Conservation (phyloP, 2,329 filamentous ascomycete genomes). For the Pestalotiopsis sp. region DNA sequence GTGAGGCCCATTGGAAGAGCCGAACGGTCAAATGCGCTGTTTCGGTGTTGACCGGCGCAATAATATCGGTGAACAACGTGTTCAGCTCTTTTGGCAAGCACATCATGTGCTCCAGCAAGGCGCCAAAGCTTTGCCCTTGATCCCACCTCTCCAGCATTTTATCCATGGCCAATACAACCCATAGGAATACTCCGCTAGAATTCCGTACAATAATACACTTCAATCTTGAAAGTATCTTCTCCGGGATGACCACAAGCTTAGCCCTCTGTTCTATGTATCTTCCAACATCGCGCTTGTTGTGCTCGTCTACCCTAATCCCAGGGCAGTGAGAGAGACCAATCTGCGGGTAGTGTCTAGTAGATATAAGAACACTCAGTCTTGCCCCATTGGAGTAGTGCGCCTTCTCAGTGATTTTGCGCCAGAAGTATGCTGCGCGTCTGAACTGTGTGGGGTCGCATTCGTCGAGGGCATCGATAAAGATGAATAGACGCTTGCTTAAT, state of each 20-base stretch:
- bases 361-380: background rate
- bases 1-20: conserved; percentile 1
- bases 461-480: background rate
- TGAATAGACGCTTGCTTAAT: background rate
- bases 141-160: background rate
- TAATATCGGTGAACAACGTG: background rate
- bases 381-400: background rate
- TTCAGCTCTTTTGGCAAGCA: background rate
- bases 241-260: background rate
- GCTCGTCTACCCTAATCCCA: background rate
- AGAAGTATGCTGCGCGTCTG: background rate
- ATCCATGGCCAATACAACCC: background rate
- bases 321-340: background rate
- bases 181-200: background rate
- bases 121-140: background rate
- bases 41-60: background rate
- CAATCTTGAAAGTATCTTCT: background rate
- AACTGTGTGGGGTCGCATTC: background rate
- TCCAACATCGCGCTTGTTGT: background rate
- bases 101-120: background rate
- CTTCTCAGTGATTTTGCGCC: background rate
- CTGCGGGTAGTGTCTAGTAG: background rate
- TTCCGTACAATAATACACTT: background rate
- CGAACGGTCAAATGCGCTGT: background rate
- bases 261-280: background rate